Evolutionary conservation across 768 basidiomycete species (phyloP).

Genomic region (Brasilioporus rufonigricans): DNA sequence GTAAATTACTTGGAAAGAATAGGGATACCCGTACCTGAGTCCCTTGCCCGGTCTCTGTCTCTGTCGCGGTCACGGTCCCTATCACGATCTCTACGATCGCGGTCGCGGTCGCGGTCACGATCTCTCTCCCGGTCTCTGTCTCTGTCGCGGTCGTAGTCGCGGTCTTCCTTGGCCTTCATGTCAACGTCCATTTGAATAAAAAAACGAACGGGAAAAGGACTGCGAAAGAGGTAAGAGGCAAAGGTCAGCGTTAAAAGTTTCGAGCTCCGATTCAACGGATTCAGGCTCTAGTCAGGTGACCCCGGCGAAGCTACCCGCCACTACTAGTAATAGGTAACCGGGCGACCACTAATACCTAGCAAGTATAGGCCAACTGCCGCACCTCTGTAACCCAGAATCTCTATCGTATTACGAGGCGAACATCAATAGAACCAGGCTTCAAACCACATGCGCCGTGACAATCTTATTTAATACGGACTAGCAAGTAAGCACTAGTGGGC

Average conservation of each 20-base stretch:
- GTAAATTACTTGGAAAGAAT: neutral
- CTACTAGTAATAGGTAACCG: too few species aligned
- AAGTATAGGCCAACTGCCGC: too few species aligned
- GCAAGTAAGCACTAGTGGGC: too few species aligned
- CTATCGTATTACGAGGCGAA: neutral
- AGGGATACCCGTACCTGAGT: constrained; percentile 45
- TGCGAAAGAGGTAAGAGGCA: constrained; percentile 11
- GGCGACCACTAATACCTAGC: too few species aligned
- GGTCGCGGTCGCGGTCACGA: constrained; percentile 35
- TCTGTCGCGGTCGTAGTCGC: constrained; percentile 59
- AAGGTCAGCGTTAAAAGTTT: constrained; percentile 7
- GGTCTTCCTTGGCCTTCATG: constrained; percentile 76
- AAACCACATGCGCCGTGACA: too few species aligned
- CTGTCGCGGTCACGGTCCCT: constrained; percentile 41
- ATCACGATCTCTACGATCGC: constrained; percentile 44
- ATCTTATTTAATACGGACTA: too few species aligned
- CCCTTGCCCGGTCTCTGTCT: constrained; percentile 51
- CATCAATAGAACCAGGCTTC: too few species aligned
- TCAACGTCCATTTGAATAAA: constrained; percentile 66
- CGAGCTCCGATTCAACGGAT: constrained; percentile 18
- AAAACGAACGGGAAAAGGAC: constrained; percentile 2
- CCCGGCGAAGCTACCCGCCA: neutral
- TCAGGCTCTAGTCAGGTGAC: constrained; percentile 17
- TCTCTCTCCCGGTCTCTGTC: constrained; percentile 43
- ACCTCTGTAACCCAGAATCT: too few species aligned